Evolutionary conservation across 176 grass and related monocot species (phyloP).

Genomic region (Areca catechu): DNA sequence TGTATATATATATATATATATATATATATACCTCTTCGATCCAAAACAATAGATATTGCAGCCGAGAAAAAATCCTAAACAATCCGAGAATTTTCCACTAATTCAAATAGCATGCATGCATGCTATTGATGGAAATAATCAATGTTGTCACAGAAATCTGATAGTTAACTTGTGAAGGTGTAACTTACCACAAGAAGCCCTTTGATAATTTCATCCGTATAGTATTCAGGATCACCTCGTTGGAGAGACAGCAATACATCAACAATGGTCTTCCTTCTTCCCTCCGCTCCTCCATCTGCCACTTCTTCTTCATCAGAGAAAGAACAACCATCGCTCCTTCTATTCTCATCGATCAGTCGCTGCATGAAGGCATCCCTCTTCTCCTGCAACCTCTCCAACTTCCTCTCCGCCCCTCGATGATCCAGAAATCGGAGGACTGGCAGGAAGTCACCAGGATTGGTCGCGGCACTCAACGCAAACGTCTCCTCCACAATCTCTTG

Average conservation of each 20-base stretch:
- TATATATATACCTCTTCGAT: too few relatives aligned
- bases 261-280: conserved; percentile 51
- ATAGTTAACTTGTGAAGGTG: too few relatives aligned
- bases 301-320: too few relatives aligned
- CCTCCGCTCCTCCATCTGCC: neutral
- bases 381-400: conserved; percentile 15
- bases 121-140: too few relatives aligned
- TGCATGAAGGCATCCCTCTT: conserved; percentile 38
- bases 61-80: too few relatives aligned
- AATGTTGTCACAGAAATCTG: too few relatives aligned
- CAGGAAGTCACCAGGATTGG: conserved; percentile 56
- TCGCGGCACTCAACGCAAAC: conserved; percentile 13
- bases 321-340: conserved; percentile 3
- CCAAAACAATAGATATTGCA: too few relatives aligned
- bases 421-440: conserved; percentile 49
- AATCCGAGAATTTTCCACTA: too few relatives aligned
- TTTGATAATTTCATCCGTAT: conserved; percentile 49
- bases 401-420: conserved; percentile 36
- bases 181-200: conserved; percentile 32
- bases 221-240: conserved; percentile 40
- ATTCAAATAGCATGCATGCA: too few relatives aligned
- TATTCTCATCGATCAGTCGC: conserved; percentile 38
- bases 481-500: conserved; percentile 32
- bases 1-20: too few relatives aligned
- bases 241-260: conserved; percentile 43